phyloP scores from a whole-genome alignment of 2,329 filamentous ascomycete genomes.

The Trichoderma arundinaceum region DNA sequence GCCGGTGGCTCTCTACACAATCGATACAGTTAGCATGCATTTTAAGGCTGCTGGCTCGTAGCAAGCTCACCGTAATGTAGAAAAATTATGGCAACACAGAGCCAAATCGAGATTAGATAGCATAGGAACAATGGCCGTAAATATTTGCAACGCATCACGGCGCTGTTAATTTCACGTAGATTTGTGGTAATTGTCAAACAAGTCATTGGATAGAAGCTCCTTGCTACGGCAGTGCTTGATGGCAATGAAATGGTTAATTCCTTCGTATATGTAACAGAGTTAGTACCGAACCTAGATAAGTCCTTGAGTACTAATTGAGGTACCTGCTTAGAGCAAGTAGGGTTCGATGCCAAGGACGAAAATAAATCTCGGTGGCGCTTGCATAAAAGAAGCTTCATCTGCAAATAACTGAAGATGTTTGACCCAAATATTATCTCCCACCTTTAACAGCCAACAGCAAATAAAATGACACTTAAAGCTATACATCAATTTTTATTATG shows the following conservation, averaged over 20 bases:
- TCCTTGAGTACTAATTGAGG: neutral
- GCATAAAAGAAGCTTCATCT: too few relatives aligned
- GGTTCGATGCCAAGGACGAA: too few relatives aligned
- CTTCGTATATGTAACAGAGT: neutral
- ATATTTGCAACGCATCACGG: neutral
- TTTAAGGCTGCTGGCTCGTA: neutral
- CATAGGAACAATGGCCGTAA: neutral
- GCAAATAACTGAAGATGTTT: too few relatives aligned
- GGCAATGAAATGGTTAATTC: neutral
- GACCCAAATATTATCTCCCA: too few relatives aligned
- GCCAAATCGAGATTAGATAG: conserved; percentile 8
- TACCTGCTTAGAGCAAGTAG: neutral
- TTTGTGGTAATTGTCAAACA: neutral
- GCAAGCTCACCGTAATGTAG: neutral
- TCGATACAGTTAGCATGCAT: neutral
- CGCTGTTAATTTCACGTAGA: neutral
- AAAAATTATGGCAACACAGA: neutral
- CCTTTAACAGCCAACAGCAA: too few relatives aligned
- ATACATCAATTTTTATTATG: too few relatives aligned
- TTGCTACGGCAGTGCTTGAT: neutral
- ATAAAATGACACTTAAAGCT: too few relatives aligned
- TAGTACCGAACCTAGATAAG: neutral
- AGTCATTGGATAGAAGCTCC: neutral
- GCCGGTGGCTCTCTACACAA: neutral
- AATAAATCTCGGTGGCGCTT: too few relatives aligned